Evolutionary conservation across 495 filamentous ascomycete genomes (phyloP), one percentile per base, ranked within the genome.

Genomic region (Penicillium samsonianum): DNA sequence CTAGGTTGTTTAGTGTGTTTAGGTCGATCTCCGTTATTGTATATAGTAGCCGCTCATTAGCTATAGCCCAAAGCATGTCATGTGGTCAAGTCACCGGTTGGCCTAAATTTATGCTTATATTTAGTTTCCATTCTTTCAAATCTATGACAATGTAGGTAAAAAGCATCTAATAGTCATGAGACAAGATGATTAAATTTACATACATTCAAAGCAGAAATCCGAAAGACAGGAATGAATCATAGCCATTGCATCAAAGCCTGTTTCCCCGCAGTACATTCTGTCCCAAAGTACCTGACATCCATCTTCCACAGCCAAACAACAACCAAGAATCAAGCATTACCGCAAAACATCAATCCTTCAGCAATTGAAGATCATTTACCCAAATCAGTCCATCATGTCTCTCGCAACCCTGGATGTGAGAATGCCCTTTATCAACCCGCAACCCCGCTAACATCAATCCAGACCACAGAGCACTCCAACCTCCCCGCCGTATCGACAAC

Each of bases 401-500:
- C 66, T 76, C 37, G 75, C 73, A 55, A 77, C 74, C 51, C 69
- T 78, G 26, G 72, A 78, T 59, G 75, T 78, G 61, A 47, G 61
- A 4, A 38, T 31, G 17, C 41, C 37, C 42, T 11, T 41, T 20
- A 0, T 28, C 2, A 20, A 45, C 33, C 25, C 43, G 41, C 43
- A 38, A 25, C 20, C 31, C 22, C 53, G 53, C 53, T 55, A 22
- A 55, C 53, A 23, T 37, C 23, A 45, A 30, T 48, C 10, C 57
- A 79, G 77, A 62, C 64, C 16, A 63, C 71, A 25, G 75, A 79
- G 35, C 76, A 79, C 59, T 69, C 75, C 42, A 60, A 79, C 59
- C 86, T 95, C 40, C 89, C 92, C 12, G 64, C 76, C n/a, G 83
- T 88, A 55, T 84, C 88, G 8, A 73, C 80, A 42, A 84, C 86